Conservation (phyloP, 202 grass and related monocot genomes). For the Panicum virgatum region DNA sequence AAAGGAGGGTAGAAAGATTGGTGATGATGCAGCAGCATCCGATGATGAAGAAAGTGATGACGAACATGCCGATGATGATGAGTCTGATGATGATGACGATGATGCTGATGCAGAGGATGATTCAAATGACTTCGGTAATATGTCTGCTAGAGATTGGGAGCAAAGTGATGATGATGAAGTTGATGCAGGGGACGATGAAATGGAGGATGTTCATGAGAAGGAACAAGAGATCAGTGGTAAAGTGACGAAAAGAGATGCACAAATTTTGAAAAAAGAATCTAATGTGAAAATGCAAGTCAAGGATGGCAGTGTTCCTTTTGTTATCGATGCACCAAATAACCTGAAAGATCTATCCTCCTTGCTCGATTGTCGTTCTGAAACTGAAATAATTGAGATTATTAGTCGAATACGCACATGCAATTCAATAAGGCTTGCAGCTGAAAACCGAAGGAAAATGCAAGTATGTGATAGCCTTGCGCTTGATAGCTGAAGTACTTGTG, state of each 20-base stretch:
- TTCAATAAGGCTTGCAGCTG: conserved; percentile 82
- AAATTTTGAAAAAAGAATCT: conserved; percentile 44
- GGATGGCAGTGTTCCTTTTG: conserved; percentile 69
- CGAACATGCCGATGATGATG: conserved; percentile 41
- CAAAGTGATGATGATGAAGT: conserved; percentile 84
- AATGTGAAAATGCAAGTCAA: conserved; percentile 30
- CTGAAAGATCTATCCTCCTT: conserved; percentile 70
- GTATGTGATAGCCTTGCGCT: conserved; percentile 33
- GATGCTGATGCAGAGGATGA: conserved; percentile 38
- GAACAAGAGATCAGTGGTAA: conserved; percentile 42
- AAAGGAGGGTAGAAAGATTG: conserved; percentile 49
- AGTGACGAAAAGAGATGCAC: conserved; percentile 31
- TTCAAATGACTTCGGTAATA: conserved; percentile 58
- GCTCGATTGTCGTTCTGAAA: conserved; percentile 72
- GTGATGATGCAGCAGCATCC: conserved; percentile 49
- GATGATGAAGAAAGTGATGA: conserved; percentile 59
- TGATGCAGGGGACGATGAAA: conserved; percentile 60
- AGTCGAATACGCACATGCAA: conserved; percentile 84
- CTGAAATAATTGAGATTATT: conserved; percentile 83
- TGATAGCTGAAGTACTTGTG: background rate
- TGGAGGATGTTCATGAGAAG: conserved; percentile 48
- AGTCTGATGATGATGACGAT: conserved; percentile 35
- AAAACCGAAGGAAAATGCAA: conserved; percentile 97
- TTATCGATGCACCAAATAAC: conserved; percentile 84
- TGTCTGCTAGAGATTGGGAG: conserved; percentile 79